phyloP scores from a whole-genome alignment of 176 grass and related monocot genomes.

The Bromus sterilis region DNA sequence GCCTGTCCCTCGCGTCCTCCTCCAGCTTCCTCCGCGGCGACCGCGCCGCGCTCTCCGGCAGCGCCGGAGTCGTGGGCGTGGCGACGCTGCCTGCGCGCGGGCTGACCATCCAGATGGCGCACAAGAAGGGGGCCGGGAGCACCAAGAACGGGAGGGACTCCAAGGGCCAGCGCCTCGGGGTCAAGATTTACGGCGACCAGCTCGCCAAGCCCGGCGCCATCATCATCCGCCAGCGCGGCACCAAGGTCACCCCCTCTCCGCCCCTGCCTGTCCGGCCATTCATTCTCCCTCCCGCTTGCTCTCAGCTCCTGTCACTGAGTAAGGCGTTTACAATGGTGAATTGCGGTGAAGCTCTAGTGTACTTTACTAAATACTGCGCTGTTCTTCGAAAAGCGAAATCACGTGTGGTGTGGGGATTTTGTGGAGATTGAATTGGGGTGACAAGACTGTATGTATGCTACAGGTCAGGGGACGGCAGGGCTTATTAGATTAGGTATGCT shows the following conservation, averaged over 20 bases:
- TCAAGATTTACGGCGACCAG: constrained; percentile 97
- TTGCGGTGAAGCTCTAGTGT: background rate
- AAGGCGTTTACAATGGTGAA: background rate
- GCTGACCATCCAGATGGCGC: constrained; percentile 87
- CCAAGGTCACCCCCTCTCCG: constrained; percentile 46
- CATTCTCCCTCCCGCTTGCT: background rate
- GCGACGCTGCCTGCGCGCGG: constrained; percentile 34
- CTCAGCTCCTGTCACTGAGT: background rate
- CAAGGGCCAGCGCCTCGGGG: constrained; percentile 69
- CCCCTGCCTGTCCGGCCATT: background rate
- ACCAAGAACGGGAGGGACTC: constrained; percentile 97
- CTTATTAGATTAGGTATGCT: background rate
- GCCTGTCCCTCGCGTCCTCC: constrained; percentile 38
- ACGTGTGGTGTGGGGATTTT: too few relatives aligned
- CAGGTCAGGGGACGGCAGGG: background rate
- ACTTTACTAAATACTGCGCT: background rate
- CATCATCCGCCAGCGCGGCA: constrained; percentile 94
- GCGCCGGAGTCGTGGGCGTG: background rate
- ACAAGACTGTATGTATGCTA: background rate
- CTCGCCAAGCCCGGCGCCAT: constrained; percentile 87
- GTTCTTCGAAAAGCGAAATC: background rate
- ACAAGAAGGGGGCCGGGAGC: constrained; percentile 98
- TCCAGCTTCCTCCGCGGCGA: constrained; percentile 31
- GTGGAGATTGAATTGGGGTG: background rate
- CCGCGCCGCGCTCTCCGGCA: background rate